Conservation (phyloP, 2,329 filamentous ascomycete genomes). For the Graphilbum ipis-grandicollis region DNA sequence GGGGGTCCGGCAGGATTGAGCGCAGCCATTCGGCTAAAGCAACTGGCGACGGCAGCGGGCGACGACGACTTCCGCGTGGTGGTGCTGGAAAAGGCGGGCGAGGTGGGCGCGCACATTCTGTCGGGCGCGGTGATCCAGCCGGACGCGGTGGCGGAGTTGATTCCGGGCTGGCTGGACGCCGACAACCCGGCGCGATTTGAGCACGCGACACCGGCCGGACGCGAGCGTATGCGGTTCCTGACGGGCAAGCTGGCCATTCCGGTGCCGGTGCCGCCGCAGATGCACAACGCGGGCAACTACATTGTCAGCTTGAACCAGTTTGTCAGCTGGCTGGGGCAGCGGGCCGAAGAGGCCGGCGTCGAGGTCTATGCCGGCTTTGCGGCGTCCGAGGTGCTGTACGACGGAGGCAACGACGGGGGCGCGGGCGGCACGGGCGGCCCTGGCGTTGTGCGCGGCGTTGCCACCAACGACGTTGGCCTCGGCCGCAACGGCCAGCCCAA, state of each 20-base stretch:
- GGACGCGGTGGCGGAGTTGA: constrained; percentile 68
- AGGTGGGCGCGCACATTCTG: constrained; percentile 85
- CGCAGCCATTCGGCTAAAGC: constrained; percentile 87
- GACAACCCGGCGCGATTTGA: constrained; percentile 79
- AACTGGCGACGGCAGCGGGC: constrained; percentile 82
- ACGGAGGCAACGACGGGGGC: constrained; percentile 70
- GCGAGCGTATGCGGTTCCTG: constrained; percentile 85
- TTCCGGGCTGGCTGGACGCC: constrained; percentile 86
- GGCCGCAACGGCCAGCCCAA: constrained; percentile 69
- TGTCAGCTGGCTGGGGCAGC: constrained; percentile 86
- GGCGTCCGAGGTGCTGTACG: constrained; percentile 81
- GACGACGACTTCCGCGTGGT: constrained; percentile 93
- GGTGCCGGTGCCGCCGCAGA: constrained; percentile 80
- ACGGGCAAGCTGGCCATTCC: constrained; percentile 66
- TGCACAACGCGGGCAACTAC: constrained; percentile 97
- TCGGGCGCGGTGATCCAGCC: constrained; percentile 94
- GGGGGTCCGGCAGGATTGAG: constrained; percentile 88
- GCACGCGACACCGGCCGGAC: constrained; percentile 65
- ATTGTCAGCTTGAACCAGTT: constrained; percentile 93
- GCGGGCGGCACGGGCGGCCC: constrained; percentile 50
- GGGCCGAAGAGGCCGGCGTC: constrained; percentile 90
- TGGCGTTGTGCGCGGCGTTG: constrained; percentile 81
- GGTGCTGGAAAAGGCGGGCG: constrained; percentile 85
- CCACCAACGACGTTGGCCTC: constrained; percentile 87
- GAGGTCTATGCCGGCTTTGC: constrained; percentile 95